Evolutionary conservation across 2,329 filamentous ascomycete genomes (phyloP).

Genomic region (Fusarium clavum): DNA sequence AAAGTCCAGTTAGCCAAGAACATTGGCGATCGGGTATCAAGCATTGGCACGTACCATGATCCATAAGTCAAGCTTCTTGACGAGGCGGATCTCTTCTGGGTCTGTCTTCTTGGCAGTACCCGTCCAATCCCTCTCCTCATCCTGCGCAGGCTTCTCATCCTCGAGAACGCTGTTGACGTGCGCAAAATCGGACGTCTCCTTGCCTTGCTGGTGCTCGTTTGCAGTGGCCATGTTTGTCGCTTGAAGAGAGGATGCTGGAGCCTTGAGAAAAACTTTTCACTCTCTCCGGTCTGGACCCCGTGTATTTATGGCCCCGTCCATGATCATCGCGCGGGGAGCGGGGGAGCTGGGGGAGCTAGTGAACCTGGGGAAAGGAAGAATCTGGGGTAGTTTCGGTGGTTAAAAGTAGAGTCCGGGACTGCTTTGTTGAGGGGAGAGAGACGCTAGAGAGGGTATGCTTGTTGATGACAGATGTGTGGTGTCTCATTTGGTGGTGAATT

Average conservation of each 20-base stretch:
- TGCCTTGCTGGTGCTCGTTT: constrained; percentile 11
- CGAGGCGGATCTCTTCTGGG: constrained; percentile 54
- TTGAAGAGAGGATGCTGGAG: neutral
- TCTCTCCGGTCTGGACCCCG: constrained; percentile 1
- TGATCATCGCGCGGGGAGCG: constrained; percentile 32
- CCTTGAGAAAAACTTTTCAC: constrained; percentile 1
- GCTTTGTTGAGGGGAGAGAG: neutral
- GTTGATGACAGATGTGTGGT: neutral
- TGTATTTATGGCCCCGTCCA: constrained; percentile 34
- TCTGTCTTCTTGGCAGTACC: constrained; percentile 54
- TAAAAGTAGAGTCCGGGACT: constrained; percentile 34
- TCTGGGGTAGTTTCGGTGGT: constrained; percentile 18
- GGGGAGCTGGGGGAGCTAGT: constrained; percentile 29
- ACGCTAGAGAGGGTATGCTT: constrained; percentile 3
- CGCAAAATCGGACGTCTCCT: constrained; percentile 32
- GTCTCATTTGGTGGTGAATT: constrained; percentile 15
- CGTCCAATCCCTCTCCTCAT: constrained; percentile 51
- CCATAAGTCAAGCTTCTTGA: constrained; percentile 55
- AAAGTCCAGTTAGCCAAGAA: neutral
- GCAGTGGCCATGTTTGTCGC: constrained; percentile 14
- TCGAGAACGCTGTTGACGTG: constrained; percentile 43
- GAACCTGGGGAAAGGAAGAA: constrained; percentile 18
- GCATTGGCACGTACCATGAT: constrained; percentile 53
- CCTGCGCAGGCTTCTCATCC: constrained; percentile 39
- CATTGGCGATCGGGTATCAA: neutral